A percentile compares a stretch with the other conserved stretches of the same genome.
Conservation (phyloP, 1,284 basidiomycete species). For the Lentinula novae-zelandiae region DNA sequence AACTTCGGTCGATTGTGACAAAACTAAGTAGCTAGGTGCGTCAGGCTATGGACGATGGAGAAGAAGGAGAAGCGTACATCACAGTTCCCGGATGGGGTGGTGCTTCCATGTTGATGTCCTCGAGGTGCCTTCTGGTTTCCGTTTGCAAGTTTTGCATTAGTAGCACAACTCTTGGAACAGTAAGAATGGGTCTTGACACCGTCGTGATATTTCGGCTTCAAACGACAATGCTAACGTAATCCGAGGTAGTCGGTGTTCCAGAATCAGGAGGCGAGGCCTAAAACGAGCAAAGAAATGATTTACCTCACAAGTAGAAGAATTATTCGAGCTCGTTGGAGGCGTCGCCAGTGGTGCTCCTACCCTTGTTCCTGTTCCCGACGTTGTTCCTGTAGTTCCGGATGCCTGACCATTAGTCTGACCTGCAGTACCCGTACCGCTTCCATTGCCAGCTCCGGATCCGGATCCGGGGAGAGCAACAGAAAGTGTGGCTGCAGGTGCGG, state of each 20-base stretch:
- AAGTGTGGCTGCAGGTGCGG: slow-evolving; percentile 7
- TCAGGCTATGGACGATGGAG: not conserved
- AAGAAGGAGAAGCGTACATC: slow-evolving; percentile 18
- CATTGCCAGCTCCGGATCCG: slow-evolving; percentile 22
- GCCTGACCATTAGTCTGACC: slow-evolving; percentile 3
- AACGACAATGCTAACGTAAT: slow-evolving; percentile 38
- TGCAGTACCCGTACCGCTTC: slow-evolving; percentile 13
- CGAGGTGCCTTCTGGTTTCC: not conserved
- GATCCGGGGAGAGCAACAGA: slow-evolving; percentile 23
- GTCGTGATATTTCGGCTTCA: slow-evolving; percentile 41
- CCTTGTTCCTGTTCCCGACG: not conserved
- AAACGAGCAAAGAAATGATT: slow-evolving; percentile 10
- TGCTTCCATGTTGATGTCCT: not conserved
- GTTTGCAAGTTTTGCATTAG: slow-evolving; percentile 26
- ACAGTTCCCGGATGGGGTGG: slow-evolving; percentile 5
- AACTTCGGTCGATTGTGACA: slow-evolving; percentile 53
- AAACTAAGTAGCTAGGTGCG: slow-evolving; percentile 1
- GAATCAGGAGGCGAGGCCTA: not conserved
- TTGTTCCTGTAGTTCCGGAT: not conserved
- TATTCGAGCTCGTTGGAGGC: slow-evolving; percentile 12
- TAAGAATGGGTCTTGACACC: slow-evolving; percentile 39
- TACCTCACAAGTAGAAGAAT: slow-evolving; percentile 36
- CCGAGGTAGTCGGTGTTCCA: not conserved
- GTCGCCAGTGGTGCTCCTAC: not conserved
- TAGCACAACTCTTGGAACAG: slow-evolving; percentile 57